Conservation (phyloP, 371 early-diverging fungal genomes). For the Mucor circinelloides region DNA sequence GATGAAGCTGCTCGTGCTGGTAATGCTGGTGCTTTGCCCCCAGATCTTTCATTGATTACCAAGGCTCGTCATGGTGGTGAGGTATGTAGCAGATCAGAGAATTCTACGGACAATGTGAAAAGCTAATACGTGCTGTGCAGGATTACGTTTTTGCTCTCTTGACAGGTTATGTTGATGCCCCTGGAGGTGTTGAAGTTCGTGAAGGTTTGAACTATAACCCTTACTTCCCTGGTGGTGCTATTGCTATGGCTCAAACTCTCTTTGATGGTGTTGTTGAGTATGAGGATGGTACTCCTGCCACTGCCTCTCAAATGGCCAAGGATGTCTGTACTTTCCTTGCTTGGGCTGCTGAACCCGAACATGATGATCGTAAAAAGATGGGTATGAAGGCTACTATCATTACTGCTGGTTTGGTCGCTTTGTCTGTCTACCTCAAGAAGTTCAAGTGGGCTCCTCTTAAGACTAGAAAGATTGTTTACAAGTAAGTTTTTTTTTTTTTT, state of each 20-base stretch:
- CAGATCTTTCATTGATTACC: constrained; percentile 94
- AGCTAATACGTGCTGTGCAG: constrained; percentile 29
- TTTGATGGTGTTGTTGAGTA: constrained; percentile 96
- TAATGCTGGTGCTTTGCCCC: constrained; percentile 96
- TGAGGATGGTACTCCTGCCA: constrained; percentile 97
- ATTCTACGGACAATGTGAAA: neutral
- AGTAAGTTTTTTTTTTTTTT: constrained; percentile 48
- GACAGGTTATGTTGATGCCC: constrained; percentile 95
- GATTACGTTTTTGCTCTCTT: constrained; percentile 96
- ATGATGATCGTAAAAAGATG: constrained; percentile 96
- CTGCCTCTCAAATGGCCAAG: constrained; percentile 97
- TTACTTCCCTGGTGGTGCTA: constrained; percentile 99
- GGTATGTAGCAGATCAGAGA: constrained; percentile 39
- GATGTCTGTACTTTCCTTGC: constrained; percentile 93
- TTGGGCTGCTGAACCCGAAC: constrained; percentile 97
- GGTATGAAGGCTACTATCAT: constrained; percentile 89
- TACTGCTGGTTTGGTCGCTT: constrained; percentile 54
- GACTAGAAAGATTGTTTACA: constrained; percentile 82
- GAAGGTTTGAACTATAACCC: constrained; percentile 98
- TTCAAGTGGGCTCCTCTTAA: constrained; percentile 81
- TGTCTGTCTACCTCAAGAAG: constrained; percentile 79
- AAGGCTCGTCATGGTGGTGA: constrained; percentile 96
- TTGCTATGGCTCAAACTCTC: constrained; percentile 94
- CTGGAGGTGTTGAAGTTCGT: constrained; percentile 93
- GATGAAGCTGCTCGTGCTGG: constrained; percentile 97